A percentile compares a stretch with the other conserved stretches of the same genome.
phyloP scores from a whole-genome alignment of 2,329 filamentous ascomycete species.

The Scedosporium minutisporum region DNA sequence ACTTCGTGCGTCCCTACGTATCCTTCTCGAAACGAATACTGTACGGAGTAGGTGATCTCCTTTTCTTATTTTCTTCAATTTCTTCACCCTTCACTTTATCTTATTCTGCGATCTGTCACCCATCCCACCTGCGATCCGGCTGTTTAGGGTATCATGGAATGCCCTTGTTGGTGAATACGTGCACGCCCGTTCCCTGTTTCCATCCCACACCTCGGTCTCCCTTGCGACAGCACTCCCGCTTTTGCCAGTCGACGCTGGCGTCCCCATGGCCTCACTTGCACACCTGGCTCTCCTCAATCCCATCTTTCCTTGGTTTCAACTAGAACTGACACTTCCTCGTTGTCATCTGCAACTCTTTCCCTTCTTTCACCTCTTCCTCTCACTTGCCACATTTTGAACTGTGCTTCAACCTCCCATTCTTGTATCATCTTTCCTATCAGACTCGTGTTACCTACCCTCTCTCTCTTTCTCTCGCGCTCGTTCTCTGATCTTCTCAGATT shows the following conservation, averaged over 20 bases:
- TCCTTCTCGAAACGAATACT: constrained; percentile 6
- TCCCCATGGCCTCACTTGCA: neutral
- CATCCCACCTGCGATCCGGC: neutral
- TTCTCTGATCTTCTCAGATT: neutral
- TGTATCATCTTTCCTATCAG: neutral
- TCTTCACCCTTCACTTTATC: neutral
- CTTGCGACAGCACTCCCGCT: neutral
- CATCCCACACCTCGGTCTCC: neutral
- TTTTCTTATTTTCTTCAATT: neutral
- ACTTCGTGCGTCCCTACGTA: neutral
- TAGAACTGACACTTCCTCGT: neutral
- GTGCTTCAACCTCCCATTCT: neutral
- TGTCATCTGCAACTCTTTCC: neutral
- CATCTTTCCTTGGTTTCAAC: neutral
- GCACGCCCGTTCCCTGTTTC: neutral
- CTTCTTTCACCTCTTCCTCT: neutral
- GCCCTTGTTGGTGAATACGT: neutral
- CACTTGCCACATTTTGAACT: neutral
- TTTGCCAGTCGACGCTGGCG: neutral
- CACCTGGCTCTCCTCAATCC: neutral
- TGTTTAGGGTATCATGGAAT: neutral
- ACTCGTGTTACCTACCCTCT: neutral
- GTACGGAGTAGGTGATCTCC: constrained; percentile 7
- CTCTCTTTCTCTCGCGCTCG: neutral
- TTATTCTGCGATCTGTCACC: neutral